Conservation (phyloP, 2,329 filamentous ascomycete genomes). For the Pseudopyricularia cyperi region DNA sequence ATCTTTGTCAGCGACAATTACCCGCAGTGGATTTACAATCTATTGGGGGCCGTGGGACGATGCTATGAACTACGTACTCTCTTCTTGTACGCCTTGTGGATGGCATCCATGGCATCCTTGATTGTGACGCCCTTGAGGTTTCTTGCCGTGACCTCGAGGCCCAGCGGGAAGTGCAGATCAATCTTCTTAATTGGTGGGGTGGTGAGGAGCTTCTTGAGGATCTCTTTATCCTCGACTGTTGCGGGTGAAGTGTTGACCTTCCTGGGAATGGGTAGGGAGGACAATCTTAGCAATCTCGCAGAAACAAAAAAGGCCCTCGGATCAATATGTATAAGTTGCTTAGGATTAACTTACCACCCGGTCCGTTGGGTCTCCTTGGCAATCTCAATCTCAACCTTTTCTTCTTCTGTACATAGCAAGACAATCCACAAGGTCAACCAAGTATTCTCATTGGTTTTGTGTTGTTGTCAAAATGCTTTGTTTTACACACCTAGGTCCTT, state of each 20-base stretch:
- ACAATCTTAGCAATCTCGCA: neutral
- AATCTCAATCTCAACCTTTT: conserved; percentile 58
- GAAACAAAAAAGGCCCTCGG: neutral
- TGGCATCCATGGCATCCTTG: conserved; percentile 91
- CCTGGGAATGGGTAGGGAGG: conserved; percentile 36
- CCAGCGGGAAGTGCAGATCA: conserved; percentile 81
- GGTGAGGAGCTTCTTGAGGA: conserved; percentile 70
- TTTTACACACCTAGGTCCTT: conserved; percentile 67
- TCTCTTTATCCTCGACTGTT: conserved; percentile 68
- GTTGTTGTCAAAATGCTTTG: neutral
- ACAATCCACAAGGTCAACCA: neutral
- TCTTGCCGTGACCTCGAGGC: conserved; percentile 74
- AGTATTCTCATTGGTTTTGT: neutral
- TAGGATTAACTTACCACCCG: conserved; percentile 54
- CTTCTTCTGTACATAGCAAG: conserved; percentile 43
- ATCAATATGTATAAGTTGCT: too few relatives aligned
- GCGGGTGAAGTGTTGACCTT: conserved; percentile 82
- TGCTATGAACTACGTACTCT: conserved; percentile 44
- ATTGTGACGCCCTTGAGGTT: conserved; percentile 93
- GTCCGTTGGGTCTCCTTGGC: conserved; percentile 75
- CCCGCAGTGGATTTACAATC: neutral
- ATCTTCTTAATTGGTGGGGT: conserved; percentile 84
- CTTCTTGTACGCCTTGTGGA: conserved; percentile 95
- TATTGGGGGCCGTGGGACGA: neutral
- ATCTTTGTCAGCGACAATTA: conserved; percentile 2